Conservation (phyloP, 805 yeast species). For the Ogataea nonfermentans region DNA sequence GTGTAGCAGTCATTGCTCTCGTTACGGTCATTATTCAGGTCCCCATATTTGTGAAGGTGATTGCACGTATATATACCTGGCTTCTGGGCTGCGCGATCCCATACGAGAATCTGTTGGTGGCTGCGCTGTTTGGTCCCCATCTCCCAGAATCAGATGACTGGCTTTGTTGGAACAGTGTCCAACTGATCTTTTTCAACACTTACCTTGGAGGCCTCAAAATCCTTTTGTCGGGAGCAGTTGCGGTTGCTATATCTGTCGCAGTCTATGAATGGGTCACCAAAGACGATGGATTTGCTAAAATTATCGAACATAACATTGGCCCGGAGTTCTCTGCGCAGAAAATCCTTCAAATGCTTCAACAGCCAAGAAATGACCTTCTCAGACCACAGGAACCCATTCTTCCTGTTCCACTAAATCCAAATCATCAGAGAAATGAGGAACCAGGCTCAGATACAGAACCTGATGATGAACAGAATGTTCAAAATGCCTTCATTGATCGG, state of each 20-base stretch:
- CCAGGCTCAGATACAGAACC: background rate
- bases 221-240: constrained; percentile 23
- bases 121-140: constrained; percentile 41
- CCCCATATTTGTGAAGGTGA: constrained; percentile 57
- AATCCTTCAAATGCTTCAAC: constrained; percentile 17
- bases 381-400: constrained; percentile 5
- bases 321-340: constrained; percentile 45
- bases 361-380: constrained; percentile 5
- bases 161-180: constrained; percentile 6
- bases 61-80: constrained; percentile 54
- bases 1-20: constrained; percentile 36
- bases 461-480: background rate
- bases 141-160: constrained; percentile 5
- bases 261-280: constrained; percentile 66
- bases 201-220: constrained; percentile 19
- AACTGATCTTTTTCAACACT: constrained; percentile 8
- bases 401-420: constrained; percentile 21
- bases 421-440: background rate
- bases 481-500: constrained; percentile 8
- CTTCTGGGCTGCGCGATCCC: constrained; percentile 54
- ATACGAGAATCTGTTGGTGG: constrained; percentile 31
- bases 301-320: constrained; percentile 60
- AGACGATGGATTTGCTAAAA: constrained; percentile 65
- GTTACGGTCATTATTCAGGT: constrained; percentile 48
- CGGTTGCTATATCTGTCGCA: constrained; percentile 20